phyloP scores from a whole-genome alignment of 2,329 filamentous ascomycete genomes.

The Fusarium zealandicum region DNA sequence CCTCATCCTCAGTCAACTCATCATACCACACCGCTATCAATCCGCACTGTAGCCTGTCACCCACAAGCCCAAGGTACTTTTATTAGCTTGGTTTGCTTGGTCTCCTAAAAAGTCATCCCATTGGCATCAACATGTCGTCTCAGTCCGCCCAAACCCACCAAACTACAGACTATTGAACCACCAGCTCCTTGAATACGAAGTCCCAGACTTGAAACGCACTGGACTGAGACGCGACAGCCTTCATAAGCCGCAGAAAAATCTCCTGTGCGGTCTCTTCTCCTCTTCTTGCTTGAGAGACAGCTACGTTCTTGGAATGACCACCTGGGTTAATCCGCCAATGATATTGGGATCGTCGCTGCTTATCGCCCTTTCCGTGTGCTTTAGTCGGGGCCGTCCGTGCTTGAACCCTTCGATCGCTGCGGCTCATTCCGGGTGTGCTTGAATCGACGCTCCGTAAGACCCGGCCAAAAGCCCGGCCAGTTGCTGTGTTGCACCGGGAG shows the following conservation, averaged over 20 bases:
- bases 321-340: constrained; percentile 13
- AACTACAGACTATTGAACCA: background rate
- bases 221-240: no score
- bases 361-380: constrained; percentile 21
- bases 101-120: background rate
- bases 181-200: constrained; percentile 10
- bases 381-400: constrained; percentile 13
- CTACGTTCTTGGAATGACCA: constrained; percentile 20
- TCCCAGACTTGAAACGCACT: background rate
- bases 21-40: constrained; percentile 13
- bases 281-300: constrained; percentile 4
- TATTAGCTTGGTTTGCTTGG: background rate
- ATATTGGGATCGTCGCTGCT: constrained; percentile 26
- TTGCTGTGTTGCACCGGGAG: constrained; percentile 8
- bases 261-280: constrained; percentile 9
- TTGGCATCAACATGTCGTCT: constrained; percentile 10
- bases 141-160: constrained; percentile 4
- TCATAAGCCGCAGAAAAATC: background rate
- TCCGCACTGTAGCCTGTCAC: constrained; percentile 30
- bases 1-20: no score
- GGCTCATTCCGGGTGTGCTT: constrained; percentile 15
- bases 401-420: constrained; percentile 24
- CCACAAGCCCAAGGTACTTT: no score
- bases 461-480: constrained; percentile 11
- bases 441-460: constrained; percentile 26